Base-by-base conservation (phyloP, 768 basidiomycete species). In the Termitomyces sp. region DNA sequence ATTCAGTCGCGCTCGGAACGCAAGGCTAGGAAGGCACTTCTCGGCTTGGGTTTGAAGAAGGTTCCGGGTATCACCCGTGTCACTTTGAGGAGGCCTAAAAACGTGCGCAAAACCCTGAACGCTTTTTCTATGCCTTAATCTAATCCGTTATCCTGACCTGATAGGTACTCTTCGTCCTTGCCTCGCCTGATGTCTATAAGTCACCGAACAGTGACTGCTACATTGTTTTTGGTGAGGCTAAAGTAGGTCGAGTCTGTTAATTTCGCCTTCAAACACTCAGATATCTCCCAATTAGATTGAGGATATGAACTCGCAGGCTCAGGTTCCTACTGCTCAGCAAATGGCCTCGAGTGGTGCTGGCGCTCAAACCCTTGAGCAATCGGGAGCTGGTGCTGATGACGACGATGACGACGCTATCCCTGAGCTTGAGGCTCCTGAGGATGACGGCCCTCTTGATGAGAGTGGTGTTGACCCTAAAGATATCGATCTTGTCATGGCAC, bases 161-260 rank as follows among this genome's bases (percentile, higher is more conserved):
- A 27, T 65, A 92, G 90, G 77, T 96, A 61, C 85, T 98, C 61
- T 91, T 98, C 70, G 95, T 98, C 59, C 82, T 99, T 65, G 85
- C 92, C 54, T 79, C 87, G 51, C 97, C 97, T 37, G 97, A 99
- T 63, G 97, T 99, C 54, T 99, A 91, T 87, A 98, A 98, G 81
- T 94, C 92, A 50, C 87, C 90, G 43, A 94, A 93, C 76, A 94
- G 92, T 69, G 97, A 99, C 76, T 93, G 90, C 75, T 98, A 99
- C 81, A 93, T 99, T 70, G 94, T 99, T 62, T 99, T 98, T 67
- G 97, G 97, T 62, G 97, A 98, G 80, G 95, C 92, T 55, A 94
- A 94, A 85, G 88, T 88, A 47, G n/a, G 41, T 22, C 13, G 22
- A 51, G 46, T 5, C 9, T 22, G 18, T 29, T 14, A 5, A 14